These are phyloP conservation scores for Chaetomium fimeti DNA, from an alignment of 495 filamentous ascomycete genomes.

Conservation along the genomic window DNA sequence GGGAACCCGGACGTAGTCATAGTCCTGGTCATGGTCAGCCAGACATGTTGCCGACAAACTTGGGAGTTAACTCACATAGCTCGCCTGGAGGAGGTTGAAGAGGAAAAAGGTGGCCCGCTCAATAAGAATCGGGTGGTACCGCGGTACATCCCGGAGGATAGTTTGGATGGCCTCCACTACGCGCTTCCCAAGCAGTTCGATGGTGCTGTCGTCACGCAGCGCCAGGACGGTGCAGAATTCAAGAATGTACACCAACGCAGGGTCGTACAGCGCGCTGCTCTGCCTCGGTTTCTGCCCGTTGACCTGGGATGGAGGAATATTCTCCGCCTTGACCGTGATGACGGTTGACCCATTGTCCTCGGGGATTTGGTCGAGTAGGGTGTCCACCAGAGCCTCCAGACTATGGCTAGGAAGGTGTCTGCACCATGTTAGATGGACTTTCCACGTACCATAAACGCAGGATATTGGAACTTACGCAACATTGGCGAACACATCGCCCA, in stretches of 20 bases:
- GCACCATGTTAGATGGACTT: conserved; percentile 12
- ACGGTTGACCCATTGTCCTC: conserved; percentile 78
- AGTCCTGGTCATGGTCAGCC: conserved; percentile 57
- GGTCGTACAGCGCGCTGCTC: conserved; percentile 71
- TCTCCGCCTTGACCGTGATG: conserved; percentile 83
- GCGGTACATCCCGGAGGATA: conserved; percentile 72
- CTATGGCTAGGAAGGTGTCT: conserved; percentile 68
- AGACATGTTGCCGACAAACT: background rate
- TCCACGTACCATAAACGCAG: background rate
- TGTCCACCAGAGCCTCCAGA: conserved; percentile 65
- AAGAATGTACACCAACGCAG: conserved; percentile 79
- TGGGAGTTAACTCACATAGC: conserved; percentile 62
- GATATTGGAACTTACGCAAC: conserved; percentile 61
- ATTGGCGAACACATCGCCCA: conserved; percentile 79
- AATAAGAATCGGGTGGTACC: conserved; percentile 75
- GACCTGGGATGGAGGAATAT: conserved; percentile 54
- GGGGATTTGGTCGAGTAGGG: conserved; percentile 78
- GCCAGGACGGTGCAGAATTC: conserved; percentile 85
- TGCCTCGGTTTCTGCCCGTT: conserved; percentile 57
- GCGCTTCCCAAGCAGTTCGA: conserved; percentile 69
- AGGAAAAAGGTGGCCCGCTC: conserved; percentile 85
- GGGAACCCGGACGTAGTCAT: conserved; percentile 88
- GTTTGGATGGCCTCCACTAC: conserved; percentile 77
- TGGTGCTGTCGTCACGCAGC: conserved; percentile 69
- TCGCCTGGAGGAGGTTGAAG: conserved; percentile 75